Evolutionary conservation across 495 filamentous ascomycete species (phyloP).

Genomic region (Lophiostoma macrostomum): DNA sequence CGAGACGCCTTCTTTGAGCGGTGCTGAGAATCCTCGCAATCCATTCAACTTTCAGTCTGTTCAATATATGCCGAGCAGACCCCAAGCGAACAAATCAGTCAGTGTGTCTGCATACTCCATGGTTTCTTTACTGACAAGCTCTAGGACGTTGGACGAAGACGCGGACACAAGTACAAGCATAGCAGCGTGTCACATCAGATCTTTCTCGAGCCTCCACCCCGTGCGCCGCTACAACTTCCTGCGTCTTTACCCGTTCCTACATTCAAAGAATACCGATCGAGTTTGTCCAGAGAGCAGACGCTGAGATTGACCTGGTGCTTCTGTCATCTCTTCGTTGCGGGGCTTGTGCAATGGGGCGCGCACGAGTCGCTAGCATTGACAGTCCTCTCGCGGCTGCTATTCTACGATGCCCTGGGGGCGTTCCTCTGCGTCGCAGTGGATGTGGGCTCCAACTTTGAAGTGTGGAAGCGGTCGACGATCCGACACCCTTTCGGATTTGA

Average conservation of each 20-base stretch:
- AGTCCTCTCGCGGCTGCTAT: conserved; percentile 84
- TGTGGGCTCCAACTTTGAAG: conserved; percentile 91
- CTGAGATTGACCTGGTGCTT: conserved; percentile 82
- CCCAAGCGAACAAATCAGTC: conserved; percentile 76
- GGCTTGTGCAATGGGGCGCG: conserved; percentile 77
- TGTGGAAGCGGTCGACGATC: conserved; percentile 90
- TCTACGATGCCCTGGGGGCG: conserved; percentile 91
- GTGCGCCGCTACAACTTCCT: conserved; percentile 85
- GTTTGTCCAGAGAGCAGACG: conserved; percentile 84
- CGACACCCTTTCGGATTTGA: conserved; percentile 87
- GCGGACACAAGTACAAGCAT: conserved; percentile 97
- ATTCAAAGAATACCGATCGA: conserved; percentile 73
- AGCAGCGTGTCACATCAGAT: conserved; percentile 95
- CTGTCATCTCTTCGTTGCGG: conserved; percentile 78
- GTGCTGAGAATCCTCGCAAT: conserved; percentile 43
- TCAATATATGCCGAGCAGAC: conserved; percentile 62
- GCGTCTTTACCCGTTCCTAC: conserved; percentile 93
- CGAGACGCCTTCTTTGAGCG: conserved; percentile 44
- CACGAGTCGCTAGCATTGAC: conserved; percentile 89
- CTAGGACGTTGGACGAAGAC: conserved; percentile 75
- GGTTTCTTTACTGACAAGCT: conserved; percentile 8
- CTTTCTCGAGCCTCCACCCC: conserved; percentile 88
- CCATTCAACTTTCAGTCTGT: conserved; percentile 92
- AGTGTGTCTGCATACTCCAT: conserved; percentile 28
- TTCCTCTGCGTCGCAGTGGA: conserved; percentile 92